Evolutionary conservation across 1,284 basidiomycete genomes (phyloP).

Genomic region (Ustilago sp.): DNA sequence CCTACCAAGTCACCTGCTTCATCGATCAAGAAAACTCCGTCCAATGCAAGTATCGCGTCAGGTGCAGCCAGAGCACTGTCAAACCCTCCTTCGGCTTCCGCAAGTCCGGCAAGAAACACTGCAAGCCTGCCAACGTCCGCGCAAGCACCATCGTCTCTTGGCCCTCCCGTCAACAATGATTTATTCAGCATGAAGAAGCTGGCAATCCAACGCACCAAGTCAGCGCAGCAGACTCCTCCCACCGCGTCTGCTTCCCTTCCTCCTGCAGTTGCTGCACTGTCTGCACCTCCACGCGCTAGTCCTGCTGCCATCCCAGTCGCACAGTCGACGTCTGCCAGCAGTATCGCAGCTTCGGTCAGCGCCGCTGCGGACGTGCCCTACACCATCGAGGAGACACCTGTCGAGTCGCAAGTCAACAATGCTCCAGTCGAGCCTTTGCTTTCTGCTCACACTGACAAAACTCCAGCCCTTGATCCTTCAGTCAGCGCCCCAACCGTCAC

Average conservation of each 20-base stretch:
- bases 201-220: constrained; percentile 5
- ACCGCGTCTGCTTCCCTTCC: background rate
- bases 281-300: constrained; percentile 4
- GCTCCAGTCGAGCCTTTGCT: constrained; percentile 1
- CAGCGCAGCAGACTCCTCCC: background rate
- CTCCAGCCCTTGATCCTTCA: background rate
- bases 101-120: constrained; percentile 8
- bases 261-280: background rate
- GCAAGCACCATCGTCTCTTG: constrained; percentile 17
- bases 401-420: background rate
- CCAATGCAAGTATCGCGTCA: constrained; percentile 32
- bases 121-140: constrained; percentile 11
- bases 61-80: constrained; percentile 19
- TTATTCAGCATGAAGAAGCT: constrained; percentile 31
- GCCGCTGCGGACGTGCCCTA: constrained; percentile 3
- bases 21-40: constrained; percentile 26
- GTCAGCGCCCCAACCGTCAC: background rate
- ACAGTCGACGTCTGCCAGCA: background rate
- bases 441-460: background rate
- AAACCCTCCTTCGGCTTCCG: constrained; percentile 10
- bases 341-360: background rate
- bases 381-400: constrained; percentile 4
- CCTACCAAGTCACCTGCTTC: constrained; percentile 12
- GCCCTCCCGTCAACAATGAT: constrained; percentile 18
- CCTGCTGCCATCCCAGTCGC: background rate